Base-by-base conservation (phyloP, 2,329 filamentous ascomycete genomes). In the Pseudocercospora eumusae region DNA sequence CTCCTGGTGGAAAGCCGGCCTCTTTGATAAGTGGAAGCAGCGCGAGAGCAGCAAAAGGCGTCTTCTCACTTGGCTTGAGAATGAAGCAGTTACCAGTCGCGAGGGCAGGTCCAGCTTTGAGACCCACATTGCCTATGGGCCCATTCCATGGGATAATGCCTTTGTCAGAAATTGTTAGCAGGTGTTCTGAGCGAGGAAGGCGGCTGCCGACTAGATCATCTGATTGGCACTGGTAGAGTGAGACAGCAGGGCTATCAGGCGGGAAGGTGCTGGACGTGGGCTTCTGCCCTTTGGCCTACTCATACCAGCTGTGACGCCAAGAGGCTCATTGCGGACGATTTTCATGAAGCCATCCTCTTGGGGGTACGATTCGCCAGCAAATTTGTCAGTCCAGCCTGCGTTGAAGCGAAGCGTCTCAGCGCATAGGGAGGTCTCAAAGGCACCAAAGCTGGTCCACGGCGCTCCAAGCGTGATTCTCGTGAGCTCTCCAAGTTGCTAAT, bases 141-240 rank as follows among this genome's bases (percentile, higher is more conserved):
- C 87, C 91, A 74, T 92, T 92, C 88, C 58, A 58, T 18, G 58
- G 89, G 60, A 91, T 89, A 64, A 92, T 91, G 74, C 3, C n/a
- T n/a, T n/a, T n/a, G n/a, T n/a, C n/a, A n/a, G n/a, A n/a, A n/a
- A n/a, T n/a, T 27, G 7, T 27, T 27, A 27, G 25, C 25, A 27
- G 25, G 7, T 27, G 25, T 27, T 7, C 25, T 27, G 4, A 27
- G 25, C 25, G 25, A 27, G 25, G 25, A 27, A 27, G n/a, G n/a
- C n/a, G n/a, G n/a, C n/a, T n/a, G n/a, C n/a, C n/a, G n/a, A n/a
- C n/a, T n/a, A n/a, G n/a, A n/a, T n/a, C n/a, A n/a, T n/a, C n/a
- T n/a, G n/a, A n/a, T n/a, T n/a, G n/a, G n/a, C n/a, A n/a, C n/a
- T n/a, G n/a, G n/a, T n/a, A 27, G 25, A 27, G 25, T 27, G 25